Conservation (phyloP, 2,329 filamentous ascomycete genomes). For the Lachnellula willkommii region DNA sequence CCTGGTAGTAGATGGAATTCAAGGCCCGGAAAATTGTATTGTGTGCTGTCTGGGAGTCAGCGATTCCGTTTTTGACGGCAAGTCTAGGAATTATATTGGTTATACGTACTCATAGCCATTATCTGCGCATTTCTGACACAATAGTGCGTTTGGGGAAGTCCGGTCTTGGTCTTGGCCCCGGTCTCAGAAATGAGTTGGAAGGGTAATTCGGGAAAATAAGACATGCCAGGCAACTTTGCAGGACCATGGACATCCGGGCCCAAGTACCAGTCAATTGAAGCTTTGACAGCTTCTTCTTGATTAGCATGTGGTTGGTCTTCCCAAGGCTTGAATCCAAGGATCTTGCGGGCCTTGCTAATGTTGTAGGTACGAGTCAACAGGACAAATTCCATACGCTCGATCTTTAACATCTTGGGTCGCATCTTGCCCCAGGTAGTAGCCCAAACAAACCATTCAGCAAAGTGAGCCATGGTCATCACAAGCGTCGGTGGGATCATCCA, state of each 20-base stretch:
- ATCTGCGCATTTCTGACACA: slow-evolving; percentile 18
- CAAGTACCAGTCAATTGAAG: slow-evolving; percentile 18
- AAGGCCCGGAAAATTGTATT: slow-evolving; percentile 32
- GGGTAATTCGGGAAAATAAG: slow-evolving; percentile 13
- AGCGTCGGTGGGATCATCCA: slow-evolving; percentile 19
- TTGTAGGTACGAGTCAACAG: slow-evolving; percentile 22
- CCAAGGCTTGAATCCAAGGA: slow-evolving; percentile 19
- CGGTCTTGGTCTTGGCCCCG: slow-evolving; percentile 6
- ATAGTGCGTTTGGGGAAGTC: slow-evolving; percentile 15
- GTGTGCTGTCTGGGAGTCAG: slow-evolving; percentile 8
- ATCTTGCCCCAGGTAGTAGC: slow-evolving; percentile 15
- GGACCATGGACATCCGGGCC: slow-evolving; percentile 17
- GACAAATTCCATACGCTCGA: slow-evolving; percentile 22
- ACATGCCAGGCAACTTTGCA: slow-evolving; percentile 11
- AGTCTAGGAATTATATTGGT: neutral
- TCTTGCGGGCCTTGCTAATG: slow-evolving; percentile 16
- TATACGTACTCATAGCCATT: slow-evolving; percentile 25
- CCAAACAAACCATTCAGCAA: slow-evolving; percentile 19
- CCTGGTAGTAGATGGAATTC: slow-evolving; percentile 33
- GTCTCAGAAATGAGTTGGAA: slow-evolving; percentile 18
- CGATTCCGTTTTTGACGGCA: neutral
- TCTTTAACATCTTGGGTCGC: slow-evolving; percentile 13
- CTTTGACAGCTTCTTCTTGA: slow-evolving; percentile 20
- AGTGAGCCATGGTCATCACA: slow-evolving; percentile 18
- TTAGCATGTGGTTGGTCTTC: slow-evolving; percentile 13